Conservation (phyloP, 1,139 yeast genomes). For the Casaregolazyma suthepensis region DNA sequence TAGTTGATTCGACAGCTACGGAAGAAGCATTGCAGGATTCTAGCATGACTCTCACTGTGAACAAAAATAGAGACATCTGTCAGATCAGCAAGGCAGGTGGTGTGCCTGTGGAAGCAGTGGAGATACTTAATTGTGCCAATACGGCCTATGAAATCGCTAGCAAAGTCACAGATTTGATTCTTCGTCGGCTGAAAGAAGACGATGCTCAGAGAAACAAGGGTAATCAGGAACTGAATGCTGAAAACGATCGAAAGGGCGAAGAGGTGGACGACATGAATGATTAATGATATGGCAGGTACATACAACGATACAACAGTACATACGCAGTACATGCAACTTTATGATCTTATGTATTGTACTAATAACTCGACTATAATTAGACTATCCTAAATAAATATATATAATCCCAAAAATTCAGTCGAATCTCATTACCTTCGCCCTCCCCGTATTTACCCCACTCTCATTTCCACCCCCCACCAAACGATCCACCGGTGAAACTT, state of each 20-base stretch:
- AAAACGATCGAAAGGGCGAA: slow-evolving; percentile 24
- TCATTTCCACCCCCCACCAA: slow-evolving; percentile 4
- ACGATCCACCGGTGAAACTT: not conserved
- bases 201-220: slow-evolving; percentile 35
- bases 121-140: slow-evolving; percentile 62
- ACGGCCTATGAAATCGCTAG: slow-evolving; percentile 62
- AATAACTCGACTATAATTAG: not conserved
- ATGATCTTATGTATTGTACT: not conserved
- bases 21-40: slow-evolving; percentile 81
- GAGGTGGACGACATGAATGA: not conserved
- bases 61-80: slow-evolving; percentile 84
- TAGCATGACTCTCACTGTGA: slow-evolving; percentile 73
- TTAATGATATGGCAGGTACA: too few relatives aligned
- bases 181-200: slow-evolving; percentile 51
- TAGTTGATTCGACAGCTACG: slow-evolving; percentile 69
- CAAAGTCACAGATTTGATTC: slow-evolving; percentile 58
- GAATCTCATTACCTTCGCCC: too few relatives aligned
- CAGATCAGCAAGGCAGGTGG: slow-evolving; percentile 93
- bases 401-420: not conserved
- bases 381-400: too few relatives aligned
- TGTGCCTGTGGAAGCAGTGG: slow-evolving; percentile 67
- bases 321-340: too few relatives aligned
- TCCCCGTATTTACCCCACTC: not conserved
- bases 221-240: slow-evolving; percentile 29
- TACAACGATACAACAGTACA: too few relatives aligned